Percentiles rank a stretch among this genome's conserved stretches.
phyloP scores from a whole-genome alignment of 2,329 filamentous ascomycete genomes.

The Trichocomaceae sp. region DNA sequence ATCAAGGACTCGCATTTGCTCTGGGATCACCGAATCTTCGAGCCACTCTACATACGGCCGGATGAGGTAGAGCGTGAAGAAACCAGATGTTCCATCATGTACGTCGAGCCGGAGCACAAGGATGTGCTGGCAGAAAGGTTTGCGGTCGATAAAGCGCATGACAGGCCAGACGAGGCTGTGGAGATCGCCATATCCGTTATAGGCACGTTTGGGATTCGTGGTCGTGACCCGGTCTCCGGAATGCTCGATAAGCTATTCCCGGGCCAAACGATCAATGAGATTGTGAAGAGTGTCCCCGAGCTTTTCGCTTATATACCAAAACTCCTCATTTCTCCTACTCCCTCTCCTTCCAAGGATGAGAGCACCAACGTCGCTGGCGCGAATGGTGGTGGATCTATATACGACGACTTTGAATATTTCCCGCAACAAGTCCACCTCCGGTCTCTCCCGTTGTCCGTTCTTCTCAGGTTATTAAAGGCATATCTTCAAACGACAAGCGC shows the following conservation, averaged over 20 bases:
- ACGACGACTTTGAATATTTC: constrained; percentile 10
- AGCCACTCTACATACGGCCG: constrained; percentile 55
- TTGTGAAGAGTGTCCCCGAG: constrained; percentile 28
- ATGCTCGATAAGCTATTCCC: constrained; percentile 27
- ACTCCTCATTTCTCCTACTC: neutral
- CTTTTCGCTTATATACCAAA: constrained; percentile 18
- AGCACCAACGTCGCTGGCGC: neutral
- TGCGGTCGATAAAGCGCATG: constrained; percentile 3
- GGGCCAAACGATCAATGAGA: constrained; percentile 22
- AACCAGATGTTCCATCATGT: constrained; percentile 27
- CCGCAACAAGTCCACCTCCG: constrained; percentile 5
- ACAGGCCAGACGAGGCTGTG: constrained; percentile 14
- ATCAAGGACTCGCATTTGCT: constrained; percentile 48
- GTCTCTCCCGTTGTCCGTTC: neutral
- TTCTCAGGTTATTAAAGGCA: constrained; percentile 3
- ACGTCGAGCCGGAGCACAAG: constrained; percentile 29
- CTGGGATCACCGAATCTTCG: constrained; percentile 65
- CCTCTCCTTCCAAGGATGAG: neutral
- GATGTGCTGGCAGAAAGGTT: constrained; percentile 3
- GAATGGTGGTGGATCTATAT: neutral
- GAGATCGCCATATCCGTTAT: constrained; percentile 23
- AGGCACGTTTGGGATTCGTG: constrained; percentile 21
- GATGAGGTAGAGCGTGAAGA: constrained; percentile 62
- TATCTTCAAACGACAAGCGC: constrained; percentile 1
- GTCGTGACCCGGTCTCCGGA: constrained; percentile 22